Percentiles rank a stretch among this genome's conserved stretches.
phyloP scores from a whole-genome alignment of 768 basidiomycete genomes.

The Candolleomyces aberdarensis region DNA sequence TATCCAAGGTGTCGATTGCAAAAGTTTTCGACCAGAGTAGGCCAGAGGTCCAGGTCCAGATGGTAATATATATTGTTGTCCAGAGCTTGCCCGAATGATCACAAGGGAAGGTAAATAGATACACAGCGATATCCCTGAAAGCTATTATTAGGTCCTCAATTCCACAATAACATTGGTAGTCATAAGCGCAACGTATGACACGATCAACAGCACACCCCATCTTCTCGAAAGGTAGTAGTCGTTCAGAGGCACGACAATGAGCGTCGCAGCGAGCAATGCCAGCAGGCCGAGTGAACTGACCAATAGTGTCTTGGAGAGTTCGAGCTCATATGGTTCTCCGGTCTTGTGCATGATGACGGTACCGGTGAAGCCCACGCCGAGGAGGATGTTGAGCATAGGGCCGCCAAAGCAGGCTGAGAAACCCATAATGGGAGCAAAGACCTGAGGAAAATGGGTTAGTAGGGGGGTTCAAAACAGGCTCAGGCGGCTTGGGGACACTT shows the following conservation, averaged over 20 bases:
- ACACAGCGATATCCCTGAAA: neutral
- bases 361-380: constrained; percentile 91
- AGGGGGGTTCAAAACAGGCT: neutral
- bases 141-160: constrained; percentile 29
- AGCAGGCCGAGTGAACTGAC: constrained; percentile 85
- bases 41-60: no score
- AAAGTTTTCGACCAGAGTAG: no score
- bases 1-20: no score
- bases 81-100: neutral
- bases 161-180: constrained; percentile 77
- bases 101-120: neutral
- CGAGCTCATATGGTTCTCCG: constrained; percentile 60
- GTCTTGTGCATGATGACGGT: constrained; percentile 75
- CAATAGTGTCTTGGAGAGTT: constrained; percentile 80
- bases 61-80: no score
- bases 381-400: constrained; percentile 87
- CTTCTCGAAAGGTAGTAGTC: constrained; percentile 72
- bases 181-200: constrained; percentile 76
- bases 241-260: constrained; percentile 84
- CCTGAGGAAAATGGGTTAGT: constrained; percentile 30
- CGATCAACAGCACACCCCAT: constrained; percentile 82
- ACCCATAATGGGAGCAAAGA: constrained; percentile 90
- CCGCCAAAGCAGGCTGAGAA: constrained; percentile 95
- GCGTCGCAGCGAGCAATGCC: constrained; percentile 64
- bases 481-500: constrained; percentile 21